phyloP scores from a whole-genome alignment of 2,329 filamentous ascomycete genomes.

The Pestalotiopsis sp. region DNA sequence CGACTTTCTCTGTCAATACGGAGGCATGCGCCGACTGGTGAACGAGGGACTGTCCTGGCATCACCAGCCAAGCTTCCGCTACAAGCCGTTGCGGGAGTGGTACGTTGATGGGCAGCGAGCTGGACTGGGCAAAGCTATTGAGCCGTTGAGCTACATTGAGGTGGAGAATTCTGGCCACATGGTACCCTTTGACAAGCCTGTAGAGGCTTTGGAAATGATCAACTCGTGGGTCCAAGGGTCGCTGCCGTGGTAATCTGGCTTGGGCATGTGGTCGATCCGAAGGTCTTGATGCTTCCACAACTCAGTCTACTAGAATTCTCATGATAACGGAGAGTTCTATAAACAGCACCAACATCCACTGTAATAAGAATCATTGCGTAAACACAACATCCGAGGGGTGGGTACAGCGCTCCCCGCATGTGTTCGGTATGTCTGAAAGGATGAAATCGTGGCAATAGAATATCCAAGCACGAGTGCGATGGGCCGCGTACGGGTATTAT shows the following conservation, averaged over 20 bases:
- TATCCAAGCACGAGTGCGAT: no score
- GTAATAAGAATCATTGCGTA: no score
- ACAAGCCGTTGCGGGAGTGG: background rate
- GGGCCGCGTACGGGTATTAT: no score
- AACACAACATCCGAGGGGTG: no score
- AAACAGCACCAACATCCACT: no score
- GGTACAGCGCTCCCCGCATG: no score
- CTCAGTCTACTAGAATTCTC: background rate
- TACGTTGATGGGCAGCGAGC: background rate
- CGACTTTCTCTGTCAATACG: background rate
- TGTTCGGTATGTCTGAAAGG: no score
- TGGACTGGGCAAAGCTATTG: background rate
- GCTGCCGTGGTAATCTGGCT: background rate
- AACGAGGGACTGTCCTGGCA: background rate
- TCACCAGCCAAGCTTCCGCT: background rate
- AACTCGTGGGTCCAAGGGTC: background rate
- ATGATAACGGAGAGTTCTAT: background rate
- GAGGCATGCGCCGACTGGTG: background rate
- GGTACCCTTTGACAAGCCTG: background rate
- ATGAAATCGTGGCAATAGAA: no score
- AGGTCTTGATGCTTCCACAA: background rate
- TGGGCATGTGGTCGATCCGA: background rate
- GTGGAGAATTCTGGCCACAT: background rate
- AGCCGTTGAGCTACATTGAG: background rate
- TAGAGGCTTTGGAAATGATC: background rate